These are phyloP conservation scores for Leccinellum albellum DNA, from an alignment of 768 basidiomycete genomes.

Conservation along the genomic window DNA sequence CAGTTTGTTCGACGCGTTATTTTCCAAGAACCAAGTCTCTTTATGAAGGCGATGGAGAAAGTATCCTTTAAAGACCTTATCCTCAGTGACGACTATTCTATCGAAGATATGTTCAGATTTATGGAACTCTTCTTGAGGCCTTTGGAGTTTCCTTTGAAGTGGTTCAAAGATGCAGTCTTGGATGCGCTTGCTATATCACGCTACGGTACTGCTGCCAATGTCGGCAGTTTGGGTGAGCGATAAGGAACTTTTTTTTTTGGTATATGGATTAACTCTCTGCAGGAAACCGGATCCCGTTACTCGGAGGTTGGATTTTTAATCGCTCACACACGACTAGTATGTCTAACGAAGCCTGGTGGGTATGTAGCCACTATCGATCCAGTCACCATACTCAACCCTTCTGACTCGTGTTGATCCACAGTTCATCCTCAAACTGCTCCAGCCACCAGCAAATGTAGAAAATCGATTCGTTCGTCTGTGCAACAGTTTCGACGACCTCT, in stretches of 20 bases:
- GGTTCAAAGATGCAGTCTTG: conserved; percentile 28
- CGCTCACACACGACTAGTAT: conserved; percentile 15
- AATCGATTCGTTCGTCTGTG: conserved; percentile 31
- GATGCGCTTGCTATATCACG: conserved; percentile 19
- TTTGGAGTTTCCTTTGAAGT: conserved; percentile 16
- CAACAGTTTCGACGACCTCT: conserved; percentile 28
- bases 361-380: conserved; percentile 9
- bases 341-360: conserved; percentile 32
- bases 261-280: neutral
- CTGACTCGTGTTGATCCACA: neutral
- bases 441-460: conserved; percentile 21
- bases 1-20: conserved; percentile 31
- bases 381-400: neutral
- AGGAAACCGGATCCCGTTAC: conserved; percentile 20
- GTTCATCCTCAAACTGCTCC: conserved; percentile 2
- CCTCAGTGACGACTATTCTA: conserved; percentile 29
- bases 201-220: conserved; percentile 8
- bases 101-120: conserved; percentile 20
- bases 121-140: neutral
- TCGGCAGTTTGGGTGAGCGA: conserved; percentile 7
- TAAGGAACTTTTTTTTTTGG: neutral
- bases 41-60: conserved; percentile 26
- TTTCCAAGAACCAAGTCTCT: conserved; percentile 27
- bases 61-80: conserved; percentile 34
- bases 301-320: conserved; percentile 34